These are phyloP conservation scores for Fusarium phyllophilum DNA, from an alignment of 2,329 filamentous ascomycete species.

Conservation along the genomic window DNA sequence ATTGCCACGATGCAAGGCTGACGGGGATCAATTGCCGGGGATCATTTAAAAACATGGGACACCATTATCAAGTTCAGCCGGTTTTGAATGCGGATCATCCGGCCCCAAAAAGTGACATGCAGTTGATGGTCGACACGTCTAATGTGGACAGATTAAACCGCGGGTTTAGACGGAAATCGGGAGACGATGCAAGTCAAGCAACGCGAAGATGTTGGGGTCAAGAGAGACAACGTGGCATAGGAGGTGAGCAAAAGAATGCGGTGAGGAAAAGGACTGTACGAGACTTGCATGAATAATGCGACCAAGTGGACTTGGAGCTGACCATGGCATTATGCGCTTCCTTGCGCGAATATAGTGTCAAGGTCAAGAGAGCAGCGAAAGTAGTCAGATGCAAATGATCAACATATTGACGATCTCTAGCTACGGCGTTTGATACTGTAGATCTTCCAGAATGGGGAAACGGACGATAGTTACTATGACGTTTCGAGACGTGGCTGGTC, in stretches of 20 bases:
- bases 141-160: conserved; percentile 3
- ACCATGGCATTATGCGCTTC: not conserved
- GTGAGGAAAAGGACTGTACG: conserved; percentile 26
- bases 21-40: not conserved
- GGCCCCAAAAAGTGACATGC: not conserved
- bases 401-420: not conserved
- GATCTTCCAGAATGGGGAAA: conserved; percentile 14
- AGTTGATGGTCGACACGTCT: not conserved
- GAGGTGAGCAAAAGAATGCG: conserved; percentile 24
- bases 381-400: not conserved
- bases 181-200: conserved; percentile 4
- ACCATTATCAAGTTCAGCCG: not conserved
- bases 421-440: conserved; percentile 13
- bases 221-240: conserved; percentile 19
- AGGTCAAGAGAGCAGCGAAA: not conserved
- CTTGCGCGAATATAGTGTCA: not conserved
- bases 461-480: not conserved
- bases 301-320: not conserved
- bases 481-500: conserved; percentile 7
- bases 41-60: not conserved
- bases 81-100: conserved; percentile 14
- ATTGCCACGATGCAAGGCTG: not conserved
- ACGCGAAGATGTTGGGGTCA: conserved; percentile 30
- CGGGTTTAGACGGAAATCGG: not conserved
- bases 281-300: conserved; percentile 23